Base-by-base conservation (phyloP, 2,329 filamentous ascomycete genomes). In the Cercospora zeae-maydis region DNA sequence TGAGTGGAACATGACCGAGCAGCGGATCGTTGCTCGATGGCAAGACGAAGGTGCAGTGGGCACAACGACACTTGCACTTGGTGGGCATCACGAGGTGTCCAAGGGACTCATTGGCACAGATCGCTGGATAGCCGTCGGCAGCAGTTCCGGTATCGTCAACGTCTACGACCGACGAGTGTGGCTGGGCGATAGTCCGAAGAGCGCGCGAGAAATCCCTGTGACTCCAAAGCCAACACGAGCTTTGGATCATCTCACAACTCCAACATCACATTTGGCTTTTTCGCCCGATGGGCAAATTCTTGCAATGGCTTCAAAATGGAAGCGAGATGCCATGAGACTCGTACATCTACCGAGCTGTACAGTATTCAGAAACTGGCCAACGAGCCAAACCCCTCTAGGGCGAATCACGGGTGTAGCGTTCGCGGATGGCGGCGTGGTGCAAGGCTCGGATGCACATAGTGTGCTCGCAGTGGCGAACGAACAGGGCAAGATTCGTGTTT, bases 301-400 rank as follows among this genome's bases (percentile, higher is more conserved):
- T 69, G 91, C 88, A 0, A 92, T 98, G 81, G 90, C 87, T 42
- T 96, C 91, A 77, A 85, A 85, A 66, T 90, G 90, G 83, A 96
- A 96, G 83, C 89, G 89, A 74, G 92, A 97, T 78, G 91, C 93
- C 0, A 79, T 99, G 75, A 84, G 90, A 72, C 79, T 99, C 68
- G 92, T 93, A 33, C 95, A 99, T 77, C 79, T 99, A 69, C 93
- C 93, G 0, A 93, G 86, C 69, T 96, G 92, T 76, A 96, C 92
- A 1, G 91, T 98, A 19, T 99, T 95, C 82, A 87, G 88, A 72
- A 99, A 99, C 78, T 99, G 95, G 95, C 95, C 95, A 24, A 99
- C 93, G 59, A 86, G 87, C 67, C 88, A 90, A 75, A 99, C 95
- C 61, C 92, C 93, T 0, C 78, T 99, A 65, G 95, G 95, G 0